A percentile compares a stretch with the other conserved stretches of the same genome.
Conservation (phyloP, 257 asterid genomes). For the Lycium barbarum region DNA sequence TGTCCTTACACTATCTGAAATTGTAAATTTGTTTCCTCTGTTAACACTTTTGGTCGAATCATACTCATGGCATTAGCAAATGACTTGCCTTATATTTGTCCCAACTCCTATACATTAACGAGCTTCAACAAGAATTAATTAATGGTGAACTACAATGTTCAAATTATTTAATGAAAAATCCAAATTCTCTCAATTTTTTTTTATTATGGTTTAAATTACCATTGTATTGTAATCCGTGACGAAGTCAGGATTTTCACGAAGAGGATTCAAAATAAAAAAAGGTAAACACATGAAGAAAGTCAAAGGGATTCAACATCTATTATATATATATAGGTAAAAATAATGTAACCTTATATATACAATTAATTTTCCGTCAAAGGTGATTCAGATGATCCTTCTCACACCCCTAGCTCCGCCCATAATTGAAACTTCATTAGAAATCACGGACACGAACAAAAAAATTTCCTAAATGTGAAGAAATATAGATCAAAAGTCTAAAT, state of each 20-base stretch:
- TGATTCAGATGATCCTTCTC: background rate
- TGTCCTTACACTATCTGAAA: background rate
- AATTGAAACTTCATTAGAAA: background rate
- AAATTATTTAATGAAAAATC: background rate
- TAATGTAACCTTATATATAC: background rate
- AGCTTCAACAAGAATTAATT: no score
- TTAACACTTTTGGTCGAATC: background rate
- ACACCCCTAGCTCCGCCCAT: background rate
- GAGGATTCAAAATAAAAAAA: background rate
- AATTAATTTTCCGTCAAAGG: background rate
- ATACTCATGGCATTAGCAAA: background rate
- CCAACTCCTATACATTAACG: no score
- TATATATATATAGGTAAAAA: background rate
- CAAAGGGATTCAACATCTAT: no score
- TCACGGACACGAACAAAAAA: background rate
- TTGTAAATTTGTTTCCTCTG: background rate
- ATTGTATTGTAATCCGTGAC: no score
- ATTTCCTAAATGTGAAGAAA: background rate
- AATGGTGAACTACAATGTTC: no score
- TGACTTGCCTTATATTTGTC: background rate
- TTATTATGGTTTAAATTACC: background rate
- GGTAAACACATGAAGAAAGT: no score
- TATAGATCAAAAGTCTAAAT: background rate
- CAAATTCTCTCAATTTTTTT: background rate
- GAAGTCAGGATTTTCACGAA: no score